Evolutionary conservation across 2,329 filamentous ascomycete species (phyloP), one percentile per base, ranked within the genome.

Genomic region (Exophiala sideris): DNA sequence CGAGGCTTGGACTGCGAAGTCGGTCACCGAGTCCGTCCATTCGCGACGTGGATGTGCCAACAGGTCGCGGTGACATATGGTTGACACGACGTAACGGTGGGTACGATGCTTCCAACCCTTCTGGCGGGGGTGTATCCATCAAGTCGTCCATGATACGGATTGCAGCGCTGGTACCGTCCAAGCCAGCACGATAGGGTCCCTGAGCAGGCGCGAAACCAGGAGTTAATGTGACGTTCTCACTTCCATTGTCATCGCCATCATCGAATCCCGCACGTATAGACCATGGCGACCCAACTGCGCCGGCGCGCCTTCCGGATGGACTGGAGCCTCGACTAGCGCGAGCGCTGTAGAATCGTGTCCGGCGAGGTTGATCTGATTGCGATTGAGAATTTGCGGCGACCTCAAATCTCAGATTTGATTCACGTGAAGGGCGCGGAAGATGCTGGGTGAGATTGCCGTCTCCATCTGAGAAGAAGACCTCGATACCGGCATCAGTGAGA

Each of bases 1-100:
- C 38, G 10, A 87, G 86, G 66, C 86, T 91, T n/a, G 89, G 73
- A 69, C 90, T 95, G 62, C 90, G 84, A 59, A 89, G 83, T 54
- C 91, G 87, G 70, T 96, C 90, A 35, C 90, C 91, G 12, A 96
- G 79, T 3, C 90, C 90, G 69, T 95, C 86, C 1, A 87, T 59
- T 47, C 56, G 52, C 11, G 66, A 62, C 40, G 50, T 54, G 16
- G 62, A 36, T n/a, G 35, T 51, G n/a, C 48, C 49, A 44, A 45
- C 24, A 10, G 53, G 61, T 14, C 56, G 60, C 21, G 52, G 59
- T 7, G 58, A 62, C 18, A 56, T 67, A 58, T 71, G 67, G 33
- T 68, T 67, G 52, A 72, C 66, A 32, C 71, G 67, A 40, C 68
- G 57, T 11, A 64, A 50, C 39, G 61, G 60, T 7, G 62, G 62